Evolutionary conservation across 768 basidiomycete genomes (phyloP), one percentile per base, ranked within the genome.

Genomic region (Hypholoma fasciculare): DNA sequence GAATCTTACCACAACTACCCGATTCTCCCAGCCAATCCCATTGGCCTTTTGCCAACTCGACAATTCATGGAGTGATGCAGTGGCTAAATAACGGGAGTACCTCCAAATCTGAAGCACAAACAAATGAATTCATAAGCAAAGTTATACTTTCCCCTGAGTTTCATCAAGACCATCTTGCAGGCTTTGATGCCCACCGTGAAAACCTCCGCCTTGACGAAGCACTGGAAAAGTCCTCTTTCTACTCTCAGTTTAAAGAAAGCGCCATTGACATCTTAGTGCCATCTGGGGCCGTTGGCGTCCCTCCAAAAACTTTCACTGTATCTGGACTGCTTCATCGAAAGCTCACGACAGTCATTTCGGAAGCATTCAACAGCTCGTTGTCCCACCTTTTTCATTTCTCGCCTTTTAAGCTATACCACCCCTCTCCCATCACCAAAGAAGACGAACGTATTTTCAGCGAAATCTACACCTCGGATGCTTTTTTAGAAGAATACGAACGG

Each of bases 1-100:
- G 7, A 1, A 5, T 9, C 3, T 34, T 5, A 34, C 30, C 30
- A 34, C 7, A 34, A 3, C 30, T 9, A 7, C 30, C 23, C 23
- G 4, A 23, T 23, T 23, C 23, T 23, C 23, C 23, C 23, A 1
- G 23, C 23, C 23, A 23, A 23, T 4, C 23, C 23, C 48, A 49
- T 17, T 61, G 55, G 48, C 57, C 61, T 12, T 59, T 72, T 43
- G 3, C 8, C 6, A 65, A 54, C 20, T 7, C 16, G 30, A 42
- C 59, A n/a, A 40, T 63, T 8, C 36, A 53, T 9, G 13, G 14
- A 3, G 12, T 72, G 0, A 71, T 72, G 69, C 20, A 50, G 14
- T 72, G 71, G 71, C 50, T 67, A 12, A 66, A 67, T 44, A 64
- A 62, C 34, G 60, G 65, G 5, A 47, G 54, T 1, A 43, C 49